Conservation (phyloP, 225 moss, liverwort and hornwort genomes). For the Antitrichia curtipendula region DNA sequence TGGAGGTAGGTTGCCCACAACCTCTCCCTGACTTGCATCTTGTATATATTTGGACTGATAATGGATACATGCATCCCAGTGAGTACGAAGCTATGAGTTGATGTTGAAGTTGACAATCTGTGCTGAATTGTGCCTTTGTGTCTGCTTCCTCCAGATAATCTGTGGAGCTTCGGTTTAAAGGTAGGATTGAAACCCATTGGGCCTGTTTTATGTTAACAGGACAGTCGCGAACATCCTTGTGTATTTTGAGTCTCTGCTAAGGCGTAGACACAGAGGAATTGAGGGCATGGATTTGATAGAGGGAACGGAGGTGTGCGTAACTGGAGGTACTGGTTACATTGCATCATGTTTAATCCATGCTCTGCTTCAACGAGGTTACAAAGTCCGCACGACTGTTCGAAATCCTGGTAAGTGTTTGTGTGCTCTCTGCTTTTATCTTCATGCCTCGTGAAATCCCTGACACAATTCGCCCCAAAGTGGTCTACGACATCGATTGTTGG, state of each 20-base stretch:
- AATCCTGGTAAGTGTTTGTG: constrained; percentile 24
- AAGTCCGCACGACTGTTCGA: constrained; percentile 66
- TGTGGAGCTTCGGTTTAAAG: not conserved
- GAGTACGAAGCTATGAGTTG: not conserved
- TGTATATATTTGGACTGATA: not conserved
- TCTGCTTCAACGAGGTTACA: constrained; percentile 62
- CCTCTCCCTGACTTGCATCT: not conserved
- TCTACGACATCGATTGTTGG: not conserved
- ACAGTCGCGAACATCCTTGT: not conserved
- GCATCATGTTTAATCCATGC: constrained; percentile 54
- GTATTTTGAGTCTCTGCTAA: not conserved
- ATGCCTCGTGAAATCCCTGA: not conserved
- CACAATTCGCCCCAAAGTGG: not conserved
- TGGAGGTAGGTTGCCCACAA: constrained; percentile 13
- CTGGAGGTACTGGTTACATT: constrained; percentile 81
- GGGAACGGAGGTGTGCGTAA: constrained; percentile 60
- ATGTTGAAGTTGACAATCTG: not conserved
- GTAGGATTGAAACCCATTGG: not conserved
- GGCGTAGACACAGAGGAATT: not conserved
- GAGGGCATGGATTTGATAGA: constrained; percentile 14
- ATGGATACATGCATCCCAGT: not conserved
- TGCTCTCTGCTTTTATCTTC: not conserved
- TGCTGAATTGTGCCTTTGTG: not conserved
- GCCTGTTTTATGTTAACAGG: not conserved
- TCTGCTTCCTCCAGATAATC: not conserved